Conservation (phyloP, 495 filamentous ascomycete genomes). For the Penicillium antarcticum region DNA sequence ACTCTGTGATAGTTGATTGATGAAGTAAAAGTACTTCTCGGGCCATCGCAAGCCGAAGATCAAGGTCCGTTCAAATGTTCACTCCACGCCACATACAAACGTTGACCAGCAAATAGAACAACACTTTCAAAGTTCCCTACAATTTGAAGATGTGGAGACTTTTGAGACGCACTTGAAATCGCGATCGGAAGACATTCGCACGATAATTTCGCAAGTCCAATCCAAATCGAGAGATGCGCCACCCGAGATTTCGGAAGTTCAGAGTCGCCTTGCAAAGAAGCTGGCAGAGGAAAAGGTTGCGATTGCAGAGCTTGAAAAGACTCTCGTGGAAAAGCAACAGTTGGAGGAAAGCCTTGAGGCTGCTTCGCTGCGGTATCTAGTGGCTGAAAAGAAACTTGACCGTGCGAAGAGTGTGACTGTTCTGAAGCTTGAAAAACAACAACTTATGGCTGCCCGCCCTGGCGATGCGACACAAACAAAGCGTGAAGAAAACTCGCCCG, state of each 20-base stretch:
- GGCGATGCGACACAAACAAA: conserved; percentile 53
- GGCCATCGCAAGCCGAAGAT: conserved; percentile 47
- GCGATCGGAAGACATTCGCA: conserved; percentile 59
- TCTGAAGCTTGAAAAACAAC: conserved; percentile 89
- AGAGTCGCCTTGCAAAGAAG: conserved; percentile 67
- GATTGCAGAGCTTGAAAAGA: conserved; percentile 69
- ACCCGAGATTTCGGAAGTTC: conserved; percentile 67
- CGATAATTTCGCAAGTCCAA: conserved; percentile 56
- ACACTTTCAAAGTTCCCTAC: conserved; percentile 31
- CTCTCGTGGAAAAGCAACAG: conserved; percentile 75
- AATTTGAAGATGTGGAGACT: conserved; percentile 42
- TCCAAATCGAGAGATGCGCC: conserved; percentile 42
- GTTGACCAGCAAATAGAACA: conserved; percentile 22
- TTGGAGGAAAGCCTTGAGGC: conserved; percentile 78
- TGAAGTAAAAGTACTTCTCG: conserved; percentile 71
- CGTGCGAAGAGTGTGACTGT: conserved; percentile 81
- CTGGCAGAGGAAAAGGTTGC: conserved; percentile 80
- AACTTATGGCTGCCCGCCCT: conserved; percentile 60
- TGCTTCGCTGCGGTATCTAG: conserved; percentile 86
- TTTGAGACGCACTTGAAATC: conserved; percentile 75
- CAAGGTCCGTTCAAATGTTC: conserved; percentile 46
- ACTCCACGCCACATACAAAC: not conserved
- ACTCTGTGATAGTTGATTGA: conserved; percentile 65
- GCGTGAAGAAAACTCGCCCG: conserved; percentile 47
- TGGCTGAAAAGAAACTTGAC: conserved; percentile 91